Evolutionary conservation across 1,139 yeast species (phyloP).

Genomic region (Lodderomyces margitis): DNA sequence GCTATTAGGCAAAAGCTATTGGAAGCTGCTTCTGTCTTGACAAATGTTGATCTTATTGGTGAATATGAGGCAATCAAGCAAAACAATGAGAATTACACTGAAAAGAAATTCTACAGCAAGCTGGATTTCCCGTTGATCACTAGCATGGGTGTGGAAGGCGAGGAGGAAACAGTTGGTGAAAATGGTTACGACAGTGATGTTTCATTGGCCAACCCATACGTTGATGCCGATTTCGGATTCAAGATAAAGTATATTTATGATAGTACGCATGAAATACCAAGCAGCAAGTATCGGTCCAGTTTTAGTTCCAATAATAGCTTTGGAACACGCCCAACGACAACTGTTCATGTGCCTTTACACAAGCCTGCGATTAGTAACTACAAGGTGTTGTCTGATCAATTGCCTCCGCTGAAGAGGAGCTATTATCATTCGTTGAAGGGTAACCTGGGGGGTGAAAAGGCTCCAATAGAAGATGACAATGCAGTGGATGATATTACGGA

Average conservation of each 20-base stretch:
- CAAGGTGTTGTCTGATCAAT: slow-evolving; percentile 25
- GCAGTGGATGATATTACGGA: slow-evolving; percentile 18
- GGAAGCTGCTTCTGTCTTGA: slow-evolving; percentile 26
- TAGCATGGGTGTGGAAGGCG: slow-evolving; percentile 17
- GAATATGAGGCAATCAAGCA: slow-evolving; percentile 23
- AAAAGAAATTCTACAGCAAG: slow-evolving; percentile 24
- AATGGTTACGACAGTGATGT: slow-evolving; percentile 46
- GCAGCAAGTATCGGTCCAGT: slow-evolving; percentile 1
- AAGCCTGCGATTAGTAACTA: slow-evolving; percentile 32
- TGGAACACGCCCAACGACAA: slow-evolving; percentile 9
- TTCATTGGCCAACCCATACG: slow-evolving; percentile 52
- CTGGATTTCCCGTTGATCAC: slow-evolving; percentile 40
- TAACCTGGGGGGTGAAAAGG: slow-evolving; percentile 19
- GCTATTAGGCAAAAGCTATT: slow-evolving; percentile 56
- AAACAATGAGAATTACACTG: slow-evolving; percentile 9
- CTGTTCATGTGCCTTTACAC: slow-evolving; percentile 29
- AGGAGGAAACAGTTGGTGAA: slow-evolving; percentile 20
- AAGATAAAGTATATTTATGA: slow-evolving; percentile 37
- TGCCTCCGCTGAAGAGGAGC: slow-evolving; percentile 29
- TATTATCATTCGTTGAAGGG: slow-evolving; percentile 29
- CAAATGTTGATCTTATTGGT: slow-evolving; percentile 24
- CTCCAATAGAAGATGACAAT: background rate
- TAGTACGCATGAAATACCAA: slow-evolving; percentile 6
- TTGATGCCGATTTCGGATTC: slow-evolving; percentile 52
- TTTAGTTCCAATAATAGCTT: slow-evolving; percentile 10